Conservation (phyloP, 129 eudicot species). For the Pittosporum tobira region DNA sequence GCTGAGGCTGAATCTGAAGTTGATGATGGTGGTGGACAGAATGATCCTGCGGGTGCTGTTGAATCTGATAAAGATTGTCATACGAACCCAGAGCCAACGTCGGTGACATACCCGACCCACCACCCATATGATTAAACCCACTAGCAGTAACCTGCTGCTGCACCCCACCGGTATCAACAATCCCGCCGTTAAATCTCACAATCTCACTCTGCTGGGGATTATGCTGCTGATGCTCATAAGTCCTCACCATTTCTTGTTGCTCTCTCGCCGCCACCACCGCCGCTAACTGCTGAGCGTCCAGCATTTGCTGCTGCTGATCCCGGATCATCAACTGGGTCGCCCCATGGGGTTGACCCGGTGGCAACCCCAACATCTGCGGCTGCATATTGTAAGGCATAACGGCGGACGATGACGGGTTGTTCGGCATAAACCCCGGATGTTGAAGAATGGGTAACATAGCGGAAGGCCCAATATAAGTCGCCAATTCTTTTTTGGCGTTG, state of each 20-base stretch:
- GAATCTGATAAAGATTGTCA: conserved; percentile 14
- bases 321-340: conserved; percentile 26
- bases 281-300: conserved; percentile 37
- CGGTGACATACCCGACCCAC: not conserved
- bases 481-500: conserved; percentile 49
- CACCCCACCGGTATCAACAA: conserved; percentile 25
- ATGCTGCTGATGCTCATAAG: conserved; percentile 31
- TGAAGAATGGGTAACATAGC: conserved; percentile 50
- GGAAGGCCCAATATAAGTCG: conserved; percentile 55
- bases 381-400: conserved; percentile 44
- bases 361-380: conserved; percentile 4
- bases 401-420: conserved; percentile 11
- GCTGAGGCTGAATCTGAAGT: conserved; percentile 22
- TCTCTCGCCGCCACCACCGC: conserved; percentile 25
- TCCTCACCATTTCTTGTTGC: conserved; percentile 39
- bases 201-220: conserved; percentile 21
- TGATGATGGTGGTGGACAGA: conserved; percentile 12
- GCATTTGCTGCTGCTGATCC: conserved; percentile 33
- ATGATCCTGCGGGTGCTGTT: conserved; percentile 18
- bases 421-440: conserved; percentile 32
- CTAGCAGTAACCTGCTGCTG: conserved; percentile 16
- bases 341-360: conserved; percentile 17
- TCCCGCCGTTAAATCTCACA: conserved; percentile 28
- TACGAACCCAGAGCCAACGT: conserved; percentile 27
- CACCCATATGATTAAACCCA: conserved; percentile 26